Evolutionary conservation across 2,329 filamentous ascomycete genomes (phyloP).

Genomic region (Alternaria tenuissima): DNA sequence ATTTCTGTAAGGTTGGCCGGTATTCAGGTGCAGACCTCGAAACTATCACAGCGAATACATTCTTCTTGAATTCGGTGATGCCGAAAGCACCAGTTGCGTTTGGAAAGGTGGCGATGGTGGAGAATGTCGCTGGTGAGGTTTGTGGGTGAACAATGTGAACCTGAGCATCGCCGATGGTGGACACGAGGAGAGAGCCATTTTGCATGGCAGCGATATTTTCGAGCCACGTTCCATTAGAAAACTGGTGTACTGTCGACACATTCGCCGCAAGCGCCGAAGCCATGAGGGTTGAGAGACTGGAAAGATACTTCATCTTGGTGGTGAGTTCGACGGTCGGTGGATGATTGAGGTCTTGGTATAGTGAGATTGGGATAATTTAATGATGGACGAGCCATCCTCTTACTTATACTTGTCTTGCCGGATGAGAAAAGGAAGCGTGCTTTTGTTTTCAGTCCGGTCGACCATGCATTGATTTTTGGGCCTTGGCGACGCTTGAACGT

Average conservation of each 20-base stretch:
- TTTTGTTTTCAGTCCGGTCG: neutral
- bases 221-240: conserved; percentile 38
- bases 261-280: conserved; percentile 3
- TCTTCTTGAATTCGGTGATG: conserved; percentile 46
- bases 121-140: conserved; percentile 20
- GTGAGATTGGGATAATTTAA: neutral
- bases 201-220: conserved; percentile 51
- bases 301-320: conserved; percentile 7
- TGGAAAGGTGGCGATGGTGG: conserved; percentile 41
- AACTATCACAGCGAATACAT: conserved; percentile 47
- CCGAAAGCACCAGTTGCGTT: conserved; percentile 39
- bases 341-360: neutral
- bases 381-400: neutral
- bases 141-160: conserved; percentile 47
- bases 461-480: neutral
- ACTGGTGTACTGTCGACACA: conserved; percentile 32
- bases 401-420: neutral
- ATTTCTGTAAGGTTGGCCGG: conserved; percentile 14
- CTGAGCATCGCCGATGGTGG: conserved; percentile 41
- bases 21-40: conserved; percentile 19
- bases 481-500: neutral
- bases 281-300: conserved; percentile 4
- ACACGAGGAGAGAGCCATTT: conserved; percentile 51
- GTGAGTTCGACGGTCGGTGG: neutral
- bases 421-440: neutral